A percentile compares a stretch with the other conserved stretches of the same genome.
Evolutionary conservation across 306 rosid genomes (phyloP).

Genomic region (Chamaecrista fasciculata): DNA sequence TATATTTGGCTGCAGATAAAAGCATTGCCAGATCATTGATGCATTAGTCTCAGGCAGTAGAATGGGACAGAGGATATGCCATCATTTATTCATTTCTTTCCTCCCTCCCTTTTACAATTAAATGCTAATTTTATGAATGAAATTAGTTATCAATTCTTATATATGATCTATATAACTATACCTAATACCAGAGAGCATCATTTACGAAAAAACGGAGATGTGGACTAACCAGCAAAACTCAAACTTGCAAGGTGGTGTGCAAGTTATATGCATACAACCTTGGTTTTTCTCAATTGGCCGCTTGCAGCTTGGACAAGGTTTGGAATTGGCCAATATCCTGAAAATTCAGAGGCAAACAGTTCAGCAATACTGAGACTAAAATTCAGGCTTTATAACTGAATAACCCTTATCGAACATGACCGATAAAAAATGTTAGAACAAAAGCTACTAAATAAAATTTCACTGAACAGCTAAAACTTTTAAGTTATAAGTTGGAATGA

Average conservation of each 20-base stretch:
- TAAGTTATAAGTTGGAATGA: background rate
- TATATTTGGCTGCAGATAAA: background rate
- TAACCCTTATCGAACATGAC: background rate
- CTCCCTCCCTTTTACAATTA: background rate
- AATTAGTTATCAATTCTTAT: background rate
- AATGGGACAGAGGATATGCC: background rate
- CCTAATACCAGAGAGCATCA: background rate
- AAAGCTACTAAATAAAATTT: background rate
- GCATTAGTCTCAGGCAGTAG: background rate
- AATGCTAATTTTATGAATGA: background rate
- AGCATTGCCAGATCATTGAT: background rate
- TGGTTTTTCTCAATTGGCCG: slow-evolving; percentile 68
- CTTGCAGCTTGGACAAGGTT: slow-evolving; percentile 71
- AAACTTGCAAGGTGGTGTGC: slow-evolving; percentile 67
- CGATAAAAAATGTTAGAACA: background rate
- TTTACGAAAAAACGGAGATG: background rate
- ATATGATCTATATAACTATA: background rate
- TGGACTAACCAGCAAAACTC: slow-evolving; percentile 63
- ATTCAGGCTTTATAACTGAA: background rate
- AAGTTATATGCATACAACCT: slow-evolving; percentile 71
- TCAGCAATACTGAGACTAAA: background rate
- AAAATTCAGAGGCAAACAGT: background rate
- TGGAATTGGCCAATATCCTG: slow-evolving; percentile 67
- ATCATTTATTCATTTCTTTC: background rate
- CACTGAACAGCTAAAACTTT: background rate